Evolutionary conservation across 768 basidiomycete genomes (phyloP).

Genomic region (Russula compacta): DNA sequence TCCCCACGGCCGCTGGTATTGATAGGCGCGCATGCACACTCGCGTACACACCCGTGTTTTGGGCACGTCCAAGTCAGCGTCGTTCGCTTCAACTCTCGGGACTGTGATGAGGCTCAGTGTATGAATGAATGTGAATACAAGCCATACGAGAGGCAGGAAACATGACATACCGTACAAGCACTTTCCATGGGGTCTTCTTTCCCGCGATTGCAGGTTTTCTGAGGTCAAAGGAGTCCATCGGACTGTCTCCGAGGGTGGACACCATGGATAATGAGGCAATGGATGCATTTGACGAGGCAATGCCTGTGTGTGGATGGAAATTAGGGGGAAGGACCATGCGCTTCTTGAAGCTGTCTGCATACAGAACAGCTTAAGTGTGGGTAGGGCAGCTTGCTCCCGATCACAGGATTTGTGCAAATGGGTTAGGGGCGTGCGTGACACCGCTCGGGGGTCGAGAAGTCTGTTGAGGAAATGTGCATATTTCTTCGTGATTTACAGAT

Average conservation of each 20-base stretch:
- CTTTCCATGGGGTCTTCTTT: slow-evolving; percentile 79
- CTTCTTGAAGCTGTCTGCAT: slow-evolving; percentile 69
- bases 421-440: slow-evolving; percentile 28
- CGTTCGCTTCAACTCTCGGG: slow-evolving; percentile 54
- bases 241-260: background rate
- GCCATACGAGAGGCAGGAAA: slow-evolving; percentile 13
- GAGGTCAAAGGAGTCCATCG: slow-evolving; percentile 26
- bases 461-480: slow-evolving; percentile 16
- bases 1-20: too few species aligned
- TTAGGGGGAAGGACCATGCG: slow-evolving; percentile 58
- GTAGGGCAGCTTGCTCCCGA: slow-evolving; percentile 66
- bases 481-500: too few species aligned
- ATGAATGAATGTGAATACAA: too few species aligned
- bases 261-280: slow-evolving; percentile 24
- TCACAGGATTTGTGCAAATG: slow-evolving; percentile 56
- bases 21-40: too few species aligned
- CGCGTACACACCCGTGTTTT: too few species aligned
- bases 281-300: slow-evolving; percentile 27
- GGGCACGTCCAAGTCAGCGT: slow-evolving; percentile 86
- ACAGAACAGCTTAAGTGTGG: slow-evolving; percentile 51
- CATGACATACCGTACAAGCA: slow-evolving; percentile 53
- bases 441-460: slow-evolving; percentile 27
- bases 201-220: slow-evolving; percentile 30
- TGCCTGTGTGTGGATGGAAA: slow-evolving; percentile 42
- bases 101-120: slow-evolving; percentile 31